Evolutionary conservation across 2,329 filamentous ascomycete species (phyloP).

Genomic region (Stemphylium vesicarium): DNA sequence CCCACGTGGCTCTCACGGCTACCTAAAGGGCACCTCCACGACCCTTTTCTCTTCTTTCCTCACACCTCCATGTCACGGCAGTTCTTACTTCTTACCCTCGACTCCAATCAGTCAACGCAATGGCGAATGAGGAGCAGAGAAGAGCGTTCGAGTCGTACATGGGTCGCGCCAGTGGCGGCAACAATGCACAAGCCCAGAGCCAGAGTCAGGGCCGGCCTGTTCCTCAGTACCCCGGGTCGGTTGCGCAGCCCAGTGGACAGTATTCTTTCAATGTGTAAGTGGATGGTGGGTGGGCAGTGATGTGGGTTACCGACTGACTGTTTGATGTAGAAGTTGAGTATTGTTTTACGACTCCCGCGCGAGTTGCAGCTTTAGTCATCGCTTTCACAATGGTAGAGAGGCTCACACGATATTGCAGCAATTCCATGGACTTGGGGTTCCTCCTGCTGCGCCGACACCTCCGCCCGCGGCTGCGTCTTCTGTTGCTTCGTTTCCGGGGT

Average conservation of each 20-base stretch:
- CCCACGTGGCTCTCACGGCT: constrained; percentile 4
- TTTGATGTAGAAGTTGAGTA: constrained; percentile 15
- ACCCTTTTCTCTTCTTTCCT: constrained; percentile 11
- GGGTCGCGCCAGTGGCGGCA: constrained; percentile 20
- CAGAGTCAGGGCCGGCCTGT: constrained; percentile 22
- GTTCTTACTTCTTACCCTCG: constrained; percentile 27
- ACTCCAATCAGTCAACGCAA: constrained; percentile 1
- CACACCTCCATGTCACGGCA: constrained; percentile 8
- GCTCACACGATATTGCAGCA: constrained; percentile 24
- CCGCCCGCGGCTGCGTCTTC: constrained; percentile 31
- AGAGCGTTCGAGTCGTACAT: constrained; percentile 42
- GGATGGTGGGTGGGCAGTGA: too few species aligned
- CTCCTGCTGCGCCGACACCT: constrained; percentile 37
- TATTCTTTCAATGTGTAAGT: constrained; percentile 40
- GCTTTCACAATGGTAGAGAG: neutral
- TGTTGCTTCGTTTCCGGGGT: constrained; percentile 24
- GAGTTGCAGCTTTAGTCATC: neutral
- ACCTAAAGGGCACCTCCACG: constrained; percentile 1
- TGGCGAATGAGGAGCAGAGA: constrained; percentile 41
- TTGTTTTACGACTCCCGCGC: neutral
- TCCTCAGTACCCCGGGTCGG: constrained; percentile 25
- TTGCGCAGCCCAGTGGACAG: constrained; percentile 24
- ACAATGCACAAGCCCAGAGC: constrained; percentile 1
- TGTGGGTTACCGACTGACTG: too few species aligned
- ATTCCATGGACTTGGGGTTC: constrained; percentile 27